Evolutionary conservation across 1,284 basidiomycete species (phyloP).

Genomic region (Amylostereum chailletii): DNA sequence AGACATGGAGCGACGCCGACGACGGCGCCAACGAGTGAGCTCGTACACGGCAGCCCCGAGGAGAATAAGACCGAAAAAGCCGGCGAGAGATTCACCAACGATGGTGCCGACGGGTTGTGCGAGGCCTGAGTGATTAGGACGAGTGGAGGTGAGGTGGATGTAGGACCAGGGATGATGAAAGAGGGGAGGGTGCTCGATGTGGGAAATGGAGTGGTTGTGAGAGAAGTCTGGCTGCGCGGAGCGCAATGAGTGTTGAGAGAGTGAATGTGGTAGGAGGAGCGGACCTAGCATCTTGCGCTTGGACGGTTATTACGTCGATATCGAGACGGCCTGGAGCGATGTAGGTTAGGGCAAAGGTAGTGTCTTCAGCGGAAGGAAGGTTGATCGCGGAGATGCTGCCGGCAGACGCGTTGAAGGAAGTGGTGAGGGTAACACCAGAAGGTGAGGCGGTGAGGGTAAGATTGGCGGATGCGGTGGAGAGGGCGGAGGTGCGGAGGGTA

Average conservation of each 20-base stretch:
- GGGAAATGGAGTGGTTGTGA: slow-evolving; percentile 9
- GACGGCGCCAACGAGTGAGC: not conserved
- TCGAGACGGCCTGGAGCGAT: slow-evolving; percentile 15
- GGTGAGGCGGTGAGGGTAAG: slow-evolving; percentile 19
- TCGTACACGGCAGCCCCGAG: slow-evolving; percentile 2
- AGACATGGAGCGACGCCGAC: not conserved
- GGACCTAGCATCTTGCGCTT: slow-evolving; percentile 6
- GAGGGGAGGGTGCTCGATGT: slow-evolving; percentile 12
- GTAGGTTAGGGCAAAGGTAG: slow-evolving; percentile 20
- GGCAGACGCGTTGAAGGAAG: slow-evolving; percentile 17
- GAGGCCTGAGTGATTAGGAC: slow-evolving; percentile 4
- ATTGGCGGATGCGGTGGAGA: slow-evolving; percentile 21
- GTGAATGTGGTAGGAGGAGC: too few relatives aligned
- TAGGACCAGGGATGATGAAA: slow-evolving; percentile 10
- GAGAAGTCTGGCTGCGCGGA: slow-evolving; percentile 6
- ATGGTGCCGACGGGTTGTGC: slow-evolving; percentile 13
- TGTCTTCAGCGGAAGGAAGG: slow-evolving; percentile 17
- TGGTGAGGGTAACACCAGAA: slow-evolving; percentile 19
- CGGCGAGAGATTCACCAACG: slow-evolving; percentile 12
- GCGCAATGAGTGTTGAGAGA: not conserved
- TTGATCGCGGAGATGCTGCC: slow-evolving; percentile 18
- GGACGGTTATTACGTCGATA: slow-evolving; percentile 17
- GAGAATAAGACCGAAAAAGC: slow-evolving; percentile 14
- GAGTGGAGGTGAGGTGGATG: slow-evolving; percentile 1
- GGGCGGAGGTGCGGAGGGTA: slow-evolving; percentile 17